These are phyloP conservation scores for Castanopsis chinensis DNA, from an alignment of 306 rosid genomes.

Conservation along the genomic window DNA sequence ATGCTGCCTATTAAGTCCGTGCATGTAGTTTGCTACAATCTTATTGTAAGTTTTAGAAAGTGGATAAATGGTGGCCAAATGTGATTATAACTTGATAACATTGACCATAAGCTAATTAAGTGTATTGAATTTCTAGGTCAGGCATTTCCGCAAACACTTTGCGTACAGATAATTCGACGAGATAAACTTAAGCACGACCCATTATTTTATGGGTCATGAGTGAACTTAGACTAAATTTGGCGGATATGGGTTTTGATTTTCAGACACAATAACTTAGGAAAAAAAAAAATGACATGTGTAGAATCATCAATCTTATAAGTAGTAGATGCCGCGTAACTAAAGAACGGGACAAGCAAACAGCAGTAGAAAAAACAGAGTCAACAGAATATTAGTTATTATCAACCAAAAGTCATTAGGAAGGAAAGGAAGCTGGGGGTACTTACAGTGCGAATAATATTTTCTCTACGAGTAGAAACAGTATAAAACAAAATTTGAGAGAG, in stretches of 20 bases:
- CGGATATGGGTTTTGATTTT: background rate
- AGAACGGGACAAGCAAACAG: background rate
- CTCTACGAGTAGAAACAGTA: background rate
- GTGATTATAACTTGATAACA: no score
- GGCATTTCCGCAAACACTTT: conserved; percentile 15
- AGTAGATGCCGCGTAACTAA: background rate
- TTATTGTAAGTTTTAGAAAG: background rate
- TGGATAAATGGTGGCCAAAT: background rate
- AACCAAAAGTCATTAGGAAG: background rate
- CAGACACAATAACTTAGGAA: background rate
- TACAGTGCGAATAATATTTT: background rate
- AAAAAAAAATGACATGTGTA: background rate
- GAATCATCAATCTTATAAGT: background rate
- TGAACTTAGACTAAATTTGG: background rate
- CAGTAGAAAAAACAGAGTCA: background rate
- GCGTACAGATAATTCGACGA: background rate
- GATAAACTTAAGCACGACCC: background rate
- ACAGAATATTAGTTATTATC: background rate
- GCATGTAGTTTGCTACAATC: background rate
- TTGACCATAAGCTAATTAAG: no score
- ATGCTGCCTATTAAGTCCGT: background rate
- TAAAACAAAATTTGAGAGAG: background rate
- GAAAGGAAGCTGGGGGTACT: background rate
- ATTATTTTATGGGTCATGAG: background rate
- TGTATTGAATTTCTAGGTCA: background rate